Base-by-base conservation (phyloP, 2,329 filamentous ascomycete genomes). In the Westerdykella sp. region DNA sequence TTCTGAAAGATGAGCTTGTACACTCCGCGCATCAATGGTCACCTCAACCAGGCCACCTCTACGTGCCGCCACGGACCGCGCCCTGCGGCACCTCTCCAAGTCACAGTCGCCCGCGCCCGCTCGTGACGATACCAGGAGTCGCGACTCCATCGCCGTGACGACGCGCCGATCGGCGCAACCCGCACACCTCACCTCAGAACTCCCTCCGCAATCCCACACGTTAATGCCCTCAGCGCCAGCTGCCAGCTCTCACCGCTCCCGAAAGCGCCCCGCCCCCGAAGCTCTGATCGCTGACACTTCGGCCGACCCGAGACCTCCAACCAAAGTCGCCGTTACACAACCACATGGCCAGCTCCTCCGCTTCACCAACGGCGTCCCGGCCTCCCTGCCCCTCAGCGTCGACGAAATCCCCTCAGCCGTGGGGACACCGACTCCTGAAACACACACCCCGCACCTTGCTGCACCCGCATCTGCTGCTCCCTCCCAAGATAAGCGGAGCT, bases 401-500 rank as follows among this genome's bases (percentile, higher is more conserved):
- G 66, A 69, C 48, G 55, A 65, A 12, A 45, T 64, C 39, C 48
- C 55, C 22, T 60, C 63, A 14, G 54, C 52, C n/a, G 42, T 46
- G 16, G 60, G 63, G 32, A 66, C 64, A 18, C 60, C 65, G 15
- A 54, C 49, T 36, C 45, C 60, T 35, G 55, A 56, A 47, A 60
- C 54, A 43, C 44, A 50, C 22, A 55, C 53, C 31, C 53, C 55
- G 46, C 18, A 41, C 39, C 54, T 55, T 32, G 43, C 63, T 51
- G 55, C 52, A 43, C 50, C 66, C 58, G 52, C 43, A 6, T 44
- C 49, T 35, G 38, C 55, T 9, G 21, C 51, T 7, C 46, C 48
- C 42, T 34, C 42, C 7, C 50, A 81, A 47, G 83, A 86, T 54
- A 84, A 79, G 65, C 73, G 90, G 59, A 91, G 88, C 62, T 73